phyloP scores from a whole-genome alignment of 2,329 filamentous ascomycete species.

The Apiospora koreana region DNA sequence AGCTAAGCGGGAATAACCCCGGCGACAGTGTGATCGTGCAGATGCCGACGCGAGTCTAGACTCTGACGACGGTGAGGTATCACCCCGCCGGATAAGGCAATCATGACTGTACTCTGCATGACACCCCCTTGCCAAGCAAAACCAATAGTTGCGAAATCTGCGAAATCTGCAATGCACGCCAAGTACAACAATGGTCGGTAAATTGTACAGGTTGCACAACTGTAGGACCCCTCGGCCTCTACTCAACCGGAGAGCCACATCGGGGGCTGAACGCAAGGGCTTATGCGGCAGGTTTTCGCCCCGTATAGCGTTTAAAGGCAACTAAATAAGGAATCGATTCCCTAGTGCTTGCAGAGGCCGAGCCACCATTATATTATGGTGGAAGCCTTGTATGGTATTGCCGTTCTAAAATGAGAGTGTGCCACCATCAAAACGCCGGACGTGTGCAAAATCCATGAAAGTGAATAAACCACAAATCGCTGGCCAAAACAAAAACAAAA shows the following conservation, averaged over 20 bases:
- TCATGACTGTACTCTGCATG: not conserved
- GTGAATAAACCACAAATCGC: not conserved
- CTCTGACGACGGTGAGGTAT: not conserved
- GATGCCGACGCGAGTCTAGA: not conserved
- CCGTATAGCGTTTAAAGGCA: not conserved
- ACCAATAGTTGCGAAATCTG: not conserved
- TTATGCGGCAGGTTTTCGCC: not conserved
- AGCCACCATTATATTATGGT: not conserved
- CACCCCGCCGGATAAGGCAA: not conserved
- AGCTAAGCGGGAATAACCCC: not conserved
- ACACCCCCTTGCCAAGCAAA: not conserved
- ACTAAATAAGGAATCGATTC: not conserved
- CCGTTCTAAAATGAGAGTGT: slow-evolving; percentile 4
- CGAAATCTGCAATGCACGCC: not conserved
- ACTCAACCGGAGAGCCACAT: not conserved
- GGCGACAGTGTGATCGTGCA: not conserved
- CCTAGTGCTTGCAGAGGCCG: not conserved
- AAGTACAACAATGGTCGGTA: not conserved
- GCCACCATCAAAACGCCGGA: not conserved
- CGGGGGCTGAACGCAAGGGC: not conserved
- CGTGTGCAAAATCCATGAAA: not conserved
- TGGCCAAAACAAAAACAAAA: not conserved
- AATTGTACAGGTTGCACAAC: not conserved
- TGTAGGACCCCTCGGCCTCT: not conserved
- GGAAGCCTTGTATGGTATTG: not conserved